Percentiles rank a stretch among this genome's conserved stretches.
These are phyloP conservation scores for Vitis labrusca DNA, from an alignment of 164 flowering plant species.

Conservation along the genomic window DNA sequence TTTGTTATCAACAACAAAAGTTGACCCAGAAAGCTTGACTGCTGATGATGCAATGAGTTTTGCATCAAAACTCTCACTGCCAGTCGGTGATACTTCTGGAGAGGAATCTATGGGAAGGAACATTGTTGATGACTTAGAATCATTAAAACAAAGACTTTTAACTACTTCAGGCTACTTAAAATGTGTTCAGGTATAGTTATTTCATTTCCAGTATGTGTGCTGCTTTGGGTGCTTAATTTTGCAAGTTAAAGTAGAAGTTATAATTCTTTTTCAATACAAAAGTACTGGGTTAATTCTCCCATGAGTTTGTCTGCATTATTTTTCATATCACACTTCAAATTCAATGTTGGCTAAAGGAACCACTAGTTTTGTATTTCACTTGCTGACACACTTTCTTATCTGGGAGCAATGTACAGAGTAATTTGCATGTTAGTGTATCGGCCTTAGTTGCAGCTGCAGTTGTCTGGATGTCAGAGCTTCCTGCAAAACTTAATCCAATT, in stretches of 20 bases:
- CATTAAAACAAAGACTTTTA: constrained; percentile 71
- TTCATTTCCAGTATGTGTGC: neutral
- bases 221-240: too few species aligned
- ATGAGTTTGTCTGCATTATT: too few species aligned
- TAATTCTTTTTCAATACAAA: too few species aligned
- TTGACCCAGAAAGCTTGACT: constrained; percentile 59
- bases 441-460: constrained; percentile 89
- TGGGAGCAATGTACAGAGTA: constrained; percentile 52
- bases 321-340: neutral
- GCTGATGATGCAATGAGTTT: constrained; percentile 81
- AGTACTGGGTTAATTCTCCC: too few species aligned
- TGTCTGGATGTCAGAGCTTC: constrained; percentile 94
- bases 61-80: constrained; percentile 58
- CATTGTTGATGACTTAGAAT: constrained; percentile 66
- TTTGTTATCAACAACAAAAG: constrained; percentile 29
- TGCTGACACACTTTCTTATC: constrained; percentile 6
- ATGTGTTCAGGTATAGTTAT: constrained; percentile 75
- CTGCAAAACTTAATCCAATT: constrained; percentile 80
- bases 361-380: neutral
- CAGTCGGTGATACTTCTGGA: constrained; percentile 28
- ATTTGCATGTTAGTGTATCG: constrained; percentile 90
- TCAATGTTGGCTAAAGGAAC: neutral
- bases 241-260: neutral
- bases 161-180: constrained; percentile 88
- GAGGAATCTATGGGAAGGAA: constrained; percentile 37